Percentiles rank a stretch among this genome's conserved stretches.
phyloP scores from a whole-genome alignment of 176 grass and related monocot genomes.

The Aegilops umbellulata region DNA sequence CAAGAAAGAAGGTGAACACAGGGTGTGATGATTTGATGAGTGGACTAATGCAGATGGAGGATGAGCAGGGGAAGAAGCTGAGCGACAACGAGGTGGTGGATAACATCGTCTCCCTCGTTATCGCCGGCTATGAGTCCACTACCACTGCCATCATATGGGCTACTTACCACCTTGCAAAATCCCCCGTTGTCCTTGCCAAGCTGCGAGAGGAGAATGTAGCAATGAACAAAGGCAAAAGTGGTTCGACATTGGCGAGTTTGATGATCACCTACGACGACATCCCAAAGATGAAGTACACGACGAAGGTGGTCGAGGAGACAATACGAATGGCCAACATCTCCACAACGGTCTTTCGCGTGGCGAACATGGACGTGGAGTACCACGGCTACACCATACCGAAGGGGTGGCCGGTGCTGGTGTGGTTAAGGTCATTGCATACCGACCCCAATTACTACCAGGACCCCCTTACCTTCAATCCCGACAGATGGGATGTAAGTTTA shows the following conservation, averaged over 20 bases:
- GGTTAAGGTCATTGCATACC: slow-evolving; percentile 31
- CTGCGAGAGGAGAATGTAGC: not conserved
- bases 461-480: slow-evolving; percentile 37
- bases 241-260: not conserved
- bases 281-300: not conserved
- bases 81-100: slow-evolving; percentile 28
- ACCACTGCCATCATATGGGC: slow-evolving; percentile 29
- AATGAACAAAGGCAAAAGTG: not conserved
- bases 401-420: slow-evolving; percentile 39
- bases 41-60: slow-evolving; percentile 33
- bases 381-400: slow-evolving; percentile 34
- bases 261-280: not conserved
- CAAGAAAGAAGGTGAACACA: not conserved
- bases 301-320: not conserved
- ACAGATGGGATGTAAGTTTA: slow-evolving; percentile 31
- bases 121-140: slow-evolving; percentile 34
- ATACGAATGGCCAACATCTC: not conserved
- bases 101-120: slow-evolving; percentile 30
- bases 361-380: slow-evolving; percentile 28
- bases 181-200: not conserved
- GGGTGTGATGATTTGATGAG: not conserved
- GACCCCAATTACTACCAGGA: slow-evolving; percentile 29
- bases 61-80: slow-evolving; percentile 32
- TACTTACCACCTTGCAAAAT: slow-evolving; percentile 18
- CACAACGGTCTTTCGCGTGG: not conserved